Conservation (phyloP, 2,329 filamentous ascomycete species). For the Thermothelomyces thermophilus region DNA sequence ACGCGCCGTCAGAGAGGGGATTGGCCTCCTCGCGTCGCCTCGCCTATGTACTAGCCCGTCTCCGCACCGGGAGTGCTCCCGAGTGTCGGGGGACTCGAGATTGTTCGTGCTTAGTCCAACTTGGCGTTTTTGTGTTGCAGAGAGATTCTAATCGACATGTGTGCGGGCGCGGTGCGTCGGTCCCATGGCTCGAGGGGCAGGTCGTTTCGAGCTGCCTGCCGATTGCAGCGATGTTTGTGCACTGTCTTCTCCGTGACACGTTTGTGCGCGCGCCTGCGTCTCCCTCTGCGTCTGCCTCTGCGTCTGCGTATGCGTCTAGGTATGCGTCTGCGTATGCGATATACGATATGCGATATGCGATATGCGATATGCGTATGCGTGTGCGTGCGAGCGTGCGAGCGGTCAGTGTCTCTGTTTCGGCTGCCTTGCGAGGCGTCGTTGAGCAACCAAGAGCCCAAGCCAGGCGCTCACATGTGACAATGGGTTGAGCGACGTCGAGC, state of each 20-base stretch:
- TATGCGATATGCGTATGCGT: too few species aligned
- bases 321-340: too few species aligned
- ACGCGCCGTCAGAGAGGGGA: too few species aligned
- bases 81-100: too few species aligned
- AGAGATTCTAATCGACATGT: background rate
- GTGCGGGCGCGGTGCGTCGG: background rate
- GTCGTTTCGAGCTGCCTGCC: background rate
- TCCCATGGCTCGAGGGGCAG: conserved; percentile 8
- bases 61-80: too few species aligned
- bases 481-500: conserved; percentile 1
- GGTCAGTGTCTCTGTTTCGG: too few species aligned
- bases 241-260: background rate
- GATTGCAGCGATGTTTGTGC: background rate
- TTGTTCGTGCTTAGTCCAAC: background rate
- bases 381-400: too few species aligned
- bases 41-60: too few species aligned
- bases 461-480: conserved; percentile 5
- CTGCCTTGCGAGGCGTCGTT: background rate
- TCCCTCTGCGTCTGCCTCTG: background rate
- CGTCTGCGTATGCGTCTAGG: too few species aligned
- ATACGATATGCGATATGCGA: too few species aligned
- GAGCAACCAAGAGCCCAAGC: background rate
- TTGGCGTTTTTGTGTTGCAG: background rate
- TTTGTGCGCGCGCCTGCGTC: too few species aligned
- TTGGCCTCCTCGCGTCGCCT: too few species aligned